Base-by-base conservation (phyloP, 2,329 filamentous ascomycete species). In the Cladosporium sp. region DNA sequence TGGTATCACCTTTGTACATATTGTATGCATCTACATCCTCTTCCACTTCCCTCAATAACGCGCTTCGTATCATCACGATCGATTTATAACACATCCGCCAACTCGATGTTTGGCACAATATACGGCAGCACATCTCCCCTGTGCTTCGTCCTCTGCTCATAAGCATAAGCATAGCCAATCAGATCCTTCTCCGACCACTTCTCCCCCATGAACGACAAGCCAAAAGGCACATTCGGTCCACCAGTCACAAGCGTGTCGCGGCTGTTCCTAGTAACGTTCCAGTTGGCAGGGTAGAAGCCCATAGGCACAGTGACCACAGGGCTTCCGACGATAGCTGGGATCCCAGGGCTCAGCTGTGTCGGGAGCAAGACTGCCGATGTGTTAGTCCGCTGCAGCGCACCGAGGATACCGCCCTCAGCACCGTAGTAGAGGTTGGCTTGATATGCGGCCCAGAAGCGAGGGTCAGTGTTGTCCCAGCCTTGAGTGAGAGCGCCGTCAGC, bases 151-250 rank as follows among this genome's bases (percentile, higher is more conserved):
- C 77, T 74, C 74, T 88, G 84, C 75, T 90, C 87, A 71, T 84
- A 88, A 3, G 84, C 86, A 75, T 87, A 89, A 6, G 86, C 87
- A 67, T 85, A 80, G 0, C 82, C 83, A 59, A 90, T 82, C 63
- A 90, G 66, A 30, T 72, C 77, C 65, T 81, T 82, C 70, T 90
- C 87, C 37, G 78, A 82, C 75, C 83, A 90, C 51, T 78, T 78
- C 2, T 72, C 71, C 0, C 86, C 88, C 47, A 88, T 73, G 65
- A 89, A 89, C 7, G 78, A 78, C 11, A 90, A 72, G 0, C 87
- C 87, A 66, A 88, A 87, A 2, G 78, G 78, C 1, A 84, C 70
- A 17, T 82, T 82, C 0, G 85, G 84, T 0, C 75, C 84, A 0
- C 72, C 75, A 0, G 73, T 71, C 8, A 84, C 80, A 7, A 88